Evolutionary conservation across 164 flowering plant species (phyloP), one percentile per base, ranked within the genome.

Genomic region (Piper betle): DNA sequence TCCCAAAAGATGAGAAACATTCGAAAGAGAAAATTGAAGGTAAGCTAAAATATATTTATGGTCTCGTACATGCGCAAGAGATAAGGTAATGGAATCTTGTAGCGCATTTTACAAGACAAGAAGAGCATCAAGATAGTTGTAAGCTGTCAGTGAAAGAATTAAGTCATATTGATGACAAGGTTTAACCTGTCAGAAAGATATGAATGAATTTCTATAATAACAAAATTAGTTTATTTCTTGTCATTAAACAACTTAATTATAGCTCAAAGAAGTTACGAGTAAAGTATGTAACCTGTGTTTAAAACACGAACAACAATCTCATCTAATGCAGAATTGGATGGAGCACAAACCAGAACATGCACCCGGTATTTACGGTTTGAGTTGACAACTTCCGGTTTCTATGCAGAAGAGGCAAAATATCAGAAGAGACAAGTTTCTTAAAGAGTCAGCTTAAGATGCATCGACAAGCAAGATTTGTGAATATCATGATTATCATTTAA

Each of bases 271-370:
- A 53, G 33, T n/a, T 53, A 7, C 6, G 7, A 53, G 56, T 15
- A 6, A 20, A 7, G 6, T 53, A 7, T 43, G 50, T 56, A 42
- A 90, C 99, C 97, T 60, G 78, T 78, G 63, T 66, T 82, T 20
- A 88, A 65, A 60, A 94, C 73, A 53, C 99, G 93, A 71, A 86
- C 64, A n/a, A 94, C 96, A 75, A 94, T 94, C 80, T 94, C 99
- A 75, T 94, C 99, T 58, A 94, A 83, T 15, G 97, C 99, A 60
- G 97, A 91, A 65, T 94, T 94, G 60, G 99, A 94, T 66, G 99
- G 99, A 62, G 99, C 99, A 79, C 99, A 94, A 53, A 94, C 97
- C 64, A 94, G 73, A 66, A 94, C 91, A 52, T 97, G 91, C 59
- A 83, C 84, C 67, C 99, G 93, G 74, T 90, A 86, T 70, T 85